Base-by-base conservation (phyloP, 768 basidiomycete species). In the Rubroboletus satanas region DNA sequence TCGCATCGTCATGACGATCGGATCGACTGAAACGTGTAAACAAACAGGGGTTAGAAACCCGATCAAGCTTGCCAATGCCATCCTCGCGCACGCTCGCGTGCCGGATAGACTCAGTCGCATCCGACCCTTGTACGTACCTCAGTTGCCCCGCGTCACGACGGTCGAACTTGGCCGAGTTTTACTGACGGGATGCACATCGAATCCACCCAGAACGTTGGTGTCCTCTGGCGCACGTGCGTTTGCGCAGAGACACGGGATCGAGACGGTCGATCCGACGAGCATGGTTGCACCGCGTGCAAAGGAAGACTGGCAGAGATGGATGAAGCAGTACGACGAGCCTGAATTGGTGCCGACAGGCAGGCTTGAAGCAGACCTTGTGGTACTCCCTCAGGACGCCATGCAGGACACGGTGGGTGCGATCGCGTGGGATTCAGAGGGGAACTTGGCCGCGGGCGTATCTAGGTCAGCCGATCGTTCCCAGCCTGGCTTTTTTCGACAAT, bases 361-460 rank as follows among this genome's bases (percentile, higher is more conserved):
- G 41, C 47, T 52, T 11, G 57, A 50, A 15, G 14, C 21, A 28
- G 17, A 12, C 23, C 28, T 21, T 9, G 32, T 45, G 14, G 29
- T 12, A 9, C 54, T 54, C 21, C 53, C 55, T 68, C 61, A 60
- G 63, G 55, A 73, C 71, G 56, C 38, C 51, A 74, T 83, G 51
- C 87, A 90, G 63, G 90, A 93, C 66, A 93, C 90, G 0, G 90
- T 93, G 7, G 90, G 90, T 15, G 89, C 88, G n/a, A 76, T 90
- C 35, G 83, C 75, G 14, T 82, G 79, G 69, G 76, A 79, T 58
- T 61, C 64, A 1, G 55, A 62, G 29, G 77, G 72, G 4, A 74
- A 76, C 15, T 62, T 84, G 50, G 83, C 85, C 12, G 83, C 87
- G n/a, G 88, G 88, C 2, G 88, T 90, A 15, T 91, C 88, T 31